Conservation (phyloP, 2,329 filamentous ascomycete species). For the Fusarium sp. region DNA sequence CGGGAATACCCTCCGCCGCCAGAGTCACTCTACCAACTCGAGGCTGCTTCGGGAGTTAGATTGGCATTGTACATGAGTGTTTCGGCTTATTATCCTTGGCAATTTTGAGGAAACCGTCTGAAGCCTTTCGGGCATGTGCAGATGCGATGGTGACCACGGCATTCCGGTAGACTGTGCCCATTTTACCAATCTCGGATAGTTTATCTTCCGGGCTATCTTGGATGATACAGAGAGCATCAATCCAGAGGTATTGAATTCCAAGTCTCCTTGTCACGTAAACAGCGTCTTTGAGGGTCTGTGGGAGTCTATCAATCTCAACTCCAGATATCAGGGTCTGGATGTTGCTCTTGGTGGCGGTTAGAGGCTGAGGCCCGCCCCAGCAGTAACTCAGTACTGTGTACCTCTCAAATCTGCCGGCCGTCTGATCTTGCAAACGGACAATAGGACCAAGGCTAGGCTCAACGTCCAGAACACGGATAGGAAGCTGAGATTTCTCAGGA, state of each 20-base stretch:
- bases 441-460: not conserved
- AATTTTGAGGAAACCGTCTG: conserved; percentile 1
- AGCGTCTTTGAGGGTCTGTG: not conserved
- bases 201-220: not conserved
- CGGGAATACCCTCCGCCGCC: not conserved
- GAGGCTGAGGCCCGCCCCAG: not conserved
- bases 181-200: conserved; percentile 7
- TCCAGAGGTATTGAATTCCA: not conserved
- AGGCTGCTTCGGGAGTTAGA: not conserved
- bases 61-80: not conserved
- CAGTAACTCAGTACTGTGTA: not conserved
- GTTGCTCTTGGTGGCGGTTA: not conserved
- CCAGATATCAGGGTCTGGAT: not conserved
- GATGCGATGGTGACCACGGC: not conserved
- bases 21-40: not conserved
- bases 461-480: not conserved
- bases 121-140: not conserved
- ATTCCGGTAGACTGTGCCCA: conserved; percentile 7
- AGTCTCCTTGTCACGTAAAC: not conserved
- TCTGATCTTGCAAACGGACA: not conserved
- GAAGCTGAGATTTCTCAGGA: not conserved
- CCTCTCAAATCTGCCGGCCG: not conserved
- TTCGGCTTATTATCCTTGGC: too few species aligned
- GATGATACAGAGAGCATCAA: not conserved
- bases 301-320: not conserved